Evolutionary conservation across 805 yeast species (phyloP).

Genomic region (Monosporozyma servazzii): DNA sequence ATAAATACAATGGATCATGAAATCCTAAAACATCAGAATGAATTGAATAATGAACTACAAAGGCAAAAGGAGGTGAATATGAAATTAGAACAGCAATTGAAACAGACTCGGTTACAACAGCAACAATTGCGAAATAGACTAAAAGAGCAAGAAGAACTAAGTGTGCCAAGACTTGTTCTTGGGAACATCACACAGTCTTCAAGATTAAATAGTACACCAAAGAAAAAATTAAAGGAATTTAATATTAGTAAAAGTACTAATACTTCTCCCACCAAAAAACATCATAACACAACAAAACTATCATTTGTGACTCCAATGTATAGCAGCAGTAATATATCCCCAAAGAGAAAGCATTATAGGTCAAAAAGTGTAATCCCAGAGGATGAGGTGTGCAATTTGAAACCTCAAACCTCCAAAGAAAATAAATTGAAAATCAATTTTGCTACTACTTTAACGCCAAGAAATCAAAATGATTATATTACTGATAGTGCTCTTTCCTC

Average conservation of each 20-base stretch:
- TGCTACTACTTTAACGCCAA: constrained; percentile 2
- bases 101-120: constrained; percentile 24
- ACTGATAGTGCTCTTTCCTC: constrained; percentile 2
- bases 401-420: constrained; percentile 2
- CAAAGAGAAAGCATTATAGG: constrained; percentile 8
- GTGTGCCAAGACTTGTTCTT: constrained; percentile 4
- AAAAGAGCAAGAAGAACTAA: constrained; percentile 14
- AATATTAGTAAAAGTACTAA: constrained; percentile 2
- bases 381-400: neutral
- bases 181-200: constrained; percentile 9
- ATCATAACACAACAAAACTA: neutral
- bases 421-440: constrained; percentile 4
- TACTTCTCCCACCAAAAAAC: constrained; percentile 2
- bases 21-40: constrained; percentile 22
- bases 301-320: constrained; percentile 2
- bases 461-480: neutral
- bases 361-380: constrained; percentile 1
- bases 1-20: constrained; percentile 7
- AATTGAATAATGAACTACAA: constrained; percentile 21
- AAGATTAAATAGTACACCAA: constrained; percentile 10
- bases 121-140: constrained; percentile 20
- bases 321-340: constrained; percentile 9
- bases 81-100: constrained; percentile 23
- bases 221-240: constrained; percentile 7
- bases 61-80: constrained; percentile 25